Base-by-base conservation (phyloP, 768 basidiomycete species). In the Russula dissimulans region DNA sequence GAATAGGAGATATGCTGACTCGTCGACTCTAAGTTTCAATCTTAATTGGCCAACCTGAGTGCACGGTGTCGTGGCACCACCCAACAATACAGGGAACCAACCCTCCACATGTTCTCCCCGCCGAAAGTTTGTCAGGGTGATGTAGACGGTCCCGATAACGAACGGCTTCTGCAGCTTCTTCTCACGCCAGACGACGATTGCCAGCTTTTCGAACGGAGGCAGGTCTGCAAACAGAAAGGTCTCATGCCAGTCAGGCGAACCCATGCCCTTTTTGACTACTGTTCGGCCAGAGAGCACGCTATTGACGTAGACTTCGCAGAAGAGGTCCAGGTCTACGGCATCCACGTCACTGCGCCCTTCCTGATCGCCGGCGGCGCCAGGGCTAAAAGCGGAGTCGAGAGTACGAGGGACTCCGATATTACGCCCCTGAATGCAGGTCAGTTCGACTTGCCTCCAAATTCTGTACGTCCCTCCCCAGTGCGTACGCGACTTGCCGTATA, bases 401-500 rank as follows among this genome's bases (percentile, higher is more conserved):
- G 74, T 69, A 17, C 75, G 81, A 45, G 75, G 71, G 59, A 76
- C 77, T 50, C 87, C 87, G 36, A 94, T 75, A 67, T 85, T 84
- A 43, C 89, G 82, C 12, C 84, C 90, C 71, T 89, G 86, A 42
- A 86, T 76, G 56, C 91, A 77, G 34, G 81, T 80, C 29, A 93
- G 74, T 63, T 89, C 83, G 26, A 93, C 78, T 69, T 89, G 87
- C 53, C 92, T 79, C 87, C 89, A 93, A 81, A 93, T 87, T 56
- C 91, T 84, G 72, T 89, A 91, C 11, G 87, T 81, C 7, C 90
- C 90, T 45, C 85, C 84, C 53, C 71, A 67, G 22, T 81, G 76
- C 42, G 76, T 75, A 64, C 78, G 75, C 69, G 78, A 73, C 64
- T 77, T 76, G 38, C 86, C 89, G 68, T 91, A 89, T 56, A 87